These are phyloP conservation scores for Phialophora expanda DNA, from an alignment of 2,329 filamentous ascomycete species.

Conservation along the genomic window DNA sequence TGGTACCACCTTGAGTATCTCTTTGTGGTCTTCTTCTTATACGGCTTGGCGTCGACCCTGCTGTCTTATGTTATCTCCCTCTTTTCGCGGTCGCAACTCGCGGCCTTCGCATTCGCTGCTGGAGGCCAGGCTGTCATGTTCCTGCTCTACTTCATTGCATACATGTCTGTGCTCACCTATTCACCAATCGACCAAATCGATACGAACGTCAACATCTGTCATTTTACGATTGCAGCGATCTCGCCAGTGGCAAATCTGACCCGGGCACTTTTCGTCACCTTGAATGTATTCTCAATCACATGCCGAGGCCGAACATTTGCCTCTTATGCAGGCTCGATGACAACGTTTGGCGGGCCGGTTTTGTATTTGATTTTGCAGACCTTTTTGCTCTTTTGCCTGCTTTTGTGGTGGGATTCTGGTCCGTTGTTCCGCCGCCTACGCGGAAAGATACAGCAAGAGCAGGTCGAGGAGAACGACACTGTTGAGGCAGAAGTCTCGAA, in stretches of 20 bases:
- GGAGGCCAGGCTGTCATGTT: constrained; percentile 76
- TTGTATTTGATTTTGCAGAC: constrained; percentile 79
- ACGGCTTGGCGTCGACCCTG: constrained; percentile 77
- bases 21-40: constrained; percentile 79
- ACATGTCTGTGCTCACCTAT: constrained; percentile 75
- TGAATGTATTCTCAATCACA: constrained; percentile 83
- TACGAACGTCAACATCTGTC: constrained; percentile 67
- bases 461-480: constrained; percentile 45
- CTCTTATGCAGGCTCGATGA: constrained; percentile 71
- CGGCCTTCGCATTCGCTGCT: constrained; percentile 82
- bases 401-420: constrained; percentile 82
- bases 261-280: constrained; percentile 73
- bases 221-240: constrained; percentile 75
- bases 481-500: constrained; percentile 66
- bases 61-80: constrained; percentile 82
- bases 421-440: constrained; percentile 63
- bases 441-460: constrained; percentile 51
- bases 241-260: constrained; percentile 78
- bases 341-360: constrained; percentile 81
- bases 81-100: constrained; percentile 76
- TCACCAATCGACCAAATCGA: constrained; percentile 73
- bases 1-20: constrained; percentile 84
- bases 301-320: constrained; percentile 69
- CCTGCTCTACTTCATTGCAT: constrained; percentile 72
- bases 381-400: constrained; percentile 69